Evolutionary conservation across 1,284 basidiomycete species (phyloP), one percentile per base, ranked within the genome.

Genomic region (Coniferiporia weirii): DNA sequence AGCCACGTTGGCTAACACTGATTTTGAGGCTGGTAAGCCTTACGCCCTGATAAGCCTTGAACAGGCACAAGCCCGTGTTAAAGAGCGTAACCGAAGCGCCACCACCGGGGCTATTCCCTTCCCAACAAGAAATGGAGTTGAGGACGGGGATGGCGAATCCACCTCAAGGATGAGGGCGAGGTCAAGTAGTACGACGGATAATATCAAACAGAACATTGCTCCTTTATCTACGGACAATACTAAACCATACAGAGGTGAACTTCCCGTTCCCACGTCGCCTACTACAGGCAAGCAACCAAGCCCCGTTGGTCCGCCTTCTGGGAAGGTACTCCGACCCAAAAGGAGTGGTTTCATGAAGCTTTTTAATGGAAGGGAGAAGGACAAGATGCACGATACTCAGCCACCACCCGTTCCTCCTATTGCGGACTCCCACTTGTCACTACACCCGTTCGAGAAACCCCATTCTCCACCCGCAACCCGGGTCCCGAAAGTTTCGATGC

Each of bases 281-380:
- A 49, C 34, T 17, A 15, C 36, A n/a, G 57, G 40, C 43, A 57
- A 52, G 52, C 59, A 52, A 34, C 57, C 35, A 27, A 59, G 57
- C 47, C 59, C 59, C 22, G 17, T 47, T 48, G 53, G 53, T 34
- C 40, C 51, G 22, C 51, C 55, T n/a, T 62, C 73, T 32, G 75
- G 75, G 3, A 86, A 83, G 63, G 64, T 71, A 1, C 66, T 90
- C 46, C 85, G 81, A 67, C 81, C 83, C 59, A 87, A 88, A 75
- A 91, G 87, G 70, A 91, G 89, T 65, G 89, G 88, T 1, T 87
- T 92, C 68, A 83, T 92, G 85, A 77, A 87, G 57, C 71, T 92
- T 12, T 91, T 92, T 70, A 83, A 85, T 66, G 77, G 76, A 32
- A 81, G 78, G 64, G 72, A 74, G 27, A 75, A 73, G 67, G 83